Conservation (phyloP, 495 filamentous ascomycete genomes). For the Chaetomidium leptoderma region DNA sequence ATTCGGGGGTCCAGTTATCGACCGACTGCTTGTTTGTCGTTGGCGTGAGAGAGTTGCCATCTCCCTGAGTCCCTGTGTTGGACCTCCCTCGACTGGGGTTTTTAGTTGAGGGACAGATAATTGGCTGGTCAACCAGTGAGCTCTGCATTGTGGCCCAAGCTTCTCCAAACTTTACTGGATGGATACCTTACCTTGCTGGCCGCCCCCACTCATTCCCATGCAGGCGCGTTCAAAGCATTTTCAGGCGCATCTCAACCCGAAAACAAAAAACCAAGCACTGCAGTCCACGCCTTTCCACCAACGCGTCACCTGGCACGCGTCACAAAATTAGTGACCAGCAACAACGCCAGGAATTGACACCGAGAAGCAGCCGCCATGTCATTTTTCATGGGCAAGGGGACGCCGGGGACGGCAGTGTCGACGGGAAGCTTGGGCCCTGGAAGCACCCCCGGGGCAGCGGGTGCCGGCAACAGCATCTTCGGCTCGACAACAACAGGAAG, state of each 20-base stretch:
- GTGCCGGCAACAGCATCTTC: constrained; percentile 12
- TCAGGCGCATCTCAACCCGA: neutral
- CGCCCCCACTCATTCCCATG: constrained; percentile 2
- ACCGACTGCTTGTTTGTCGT: too few relatives aligned
- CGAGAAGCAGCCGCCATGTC: constrained; percentile 8
- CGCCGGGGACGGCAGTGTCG: constrained; percentile 16
- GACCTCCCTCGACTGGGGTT: too few relatives aligned
- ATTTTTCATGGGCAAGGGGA: constrained; percentile 17
- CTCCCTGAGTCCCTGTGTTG: too few relatives aligned
- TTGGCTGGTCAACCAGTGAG: constrained; percentile 1
- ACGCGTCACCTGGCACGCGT: constrained; percentile 6
- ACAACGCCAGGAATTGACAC: neutral
- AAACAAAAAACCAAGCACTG: constrained; percentile 5
- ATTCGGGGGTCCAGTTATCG: too few relatives aligned
- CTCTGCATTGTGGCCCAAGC: constrained; percentile 13
- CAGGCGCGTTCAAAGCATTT: constrained; percentile 8
- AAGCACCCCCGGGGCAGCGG: neutral
- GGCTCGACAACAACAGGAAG: constrained; percentile 7
- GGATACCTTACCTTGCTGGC: neutral
- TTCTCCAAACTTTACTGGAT: neutral
- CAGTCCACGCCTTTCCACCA: neutral
- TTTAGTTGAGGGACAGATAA: too few relatives aligned
- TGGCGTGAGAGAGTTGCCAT: too few relatives aligned
- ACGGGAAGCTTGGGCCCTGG: constrained; percentile 11
- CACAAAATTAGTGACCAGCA: neutral